Evolutionary conservation across 2,329 filamentous ascomycete species (phyloP), one percentile per base, ranked within the genome.

Genomic region (Parascedosporium putredinis): DNA sequence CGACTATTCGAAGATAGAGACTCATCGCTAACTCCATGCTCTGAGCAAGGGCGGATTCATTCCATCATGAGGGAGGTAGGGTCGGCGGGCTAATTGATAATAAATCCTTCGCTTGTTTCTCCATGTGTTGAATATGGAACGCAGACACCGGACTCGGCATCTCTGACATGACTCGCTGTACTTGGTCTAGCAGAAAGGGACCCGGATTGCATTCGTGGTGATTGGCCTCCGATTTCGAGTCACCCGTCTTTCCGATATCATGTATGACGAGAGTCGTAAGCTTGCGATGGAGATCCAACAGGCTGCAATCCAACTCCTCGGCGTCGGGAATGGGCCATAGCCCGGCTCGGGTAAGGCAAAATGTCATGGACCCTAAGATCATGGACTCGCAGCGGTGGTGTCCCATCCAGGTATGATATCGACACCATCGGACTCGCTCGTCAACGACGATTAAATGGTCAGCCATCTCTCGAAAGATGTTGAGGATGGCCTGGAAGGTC

Each of bases 341-440:
- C 5, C 58, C 57, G 3, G 61, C 61, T 22, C 62, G 53, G 9
- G 58, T 57, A 4, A 65, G 59, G 44, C 63, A 64, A 45, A 64
- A 65, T 1, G 60, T 62, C 50, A 65, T 57, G 1, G 63, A 65
- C 1, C 63, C 62, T 1, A 66, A 55, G 7, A 66, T 65, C 62
- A 65, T 66, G 20, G 62, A 66, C 33, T 66, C 64, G 51, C 64
- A 66, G 7, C 59, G 55, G 45, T 65, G 63, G 5, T 57, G 61
- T 1, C 62, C 63, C 60, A 64, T 63, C 55, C 58, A 66, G 3
- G 56, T 55, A 1, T 63, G 62, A 49, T 65, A 60, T 1, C 54
- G 56, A 27, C 63, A 65, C 62, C 62, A 65, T 8, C 63, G 56
- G 2, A 59, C 58, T 18, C 55, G 56, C 45, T 63, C 61, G 38